phyloP scores from a whole-genome alignment of 805 yeast genomes.

The Torulaspora indica region DNA sequence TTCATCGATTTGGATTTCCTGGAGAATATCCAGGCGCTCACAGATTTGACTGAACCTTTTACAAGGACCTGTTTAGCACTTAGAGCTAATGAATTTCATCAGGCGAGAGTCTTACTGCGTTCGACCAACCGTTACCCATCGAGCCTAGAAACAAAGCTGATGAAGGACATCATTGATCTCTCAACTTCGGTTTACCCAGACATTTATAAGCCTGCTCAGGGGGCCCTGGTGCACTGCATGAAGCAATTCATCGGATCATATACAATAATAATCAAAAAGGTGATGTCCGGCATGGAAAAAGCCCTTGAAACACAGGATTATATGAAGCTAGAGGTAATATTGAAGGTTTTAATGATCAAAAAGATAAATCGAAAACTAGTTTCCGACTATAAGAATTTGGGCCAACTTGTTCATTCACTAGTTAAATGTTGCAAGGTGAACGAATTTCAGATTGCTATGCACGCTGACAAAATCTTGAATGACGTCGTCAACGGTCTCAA shows the following conservation, averaged over 20 bases:
- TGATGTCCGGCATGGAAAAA: conserved; percentile 43
- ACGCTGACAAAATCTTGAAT: conserved; percentile 51
- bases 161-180: conserved; percentile 60
- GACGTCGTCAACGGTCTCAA: conserved; percentile 40
- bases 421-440: conserved; percentile 54
- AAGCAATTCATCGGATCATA: conserved; percentile 67
- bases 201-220: conserved; percentile 65
- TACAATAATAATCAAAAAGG: conserved; percentile 42
- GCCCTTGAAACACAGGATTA: conserved; percentile 48
- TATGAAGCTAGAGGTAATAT: conserved; percentile 58
- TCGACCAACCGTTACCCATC: conserved; percentile 71
- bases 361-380: conserved; percentile 55
- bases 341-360: conserved; percentile 52
- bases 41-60: conserved; percentile 59
- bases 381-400: conserved; percentile 51
- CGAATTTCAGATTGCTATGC: conserved; percentile 47
- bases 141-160: conserved; percentile 53
- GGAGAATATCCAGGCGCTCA: conserved; percentile 55
- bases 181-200: conserved; percentile 67
- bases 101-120: conserved; percentile 64
- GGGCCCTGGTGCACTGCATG: conserved; percentile 61
- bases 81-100: conserved; percentile 67
- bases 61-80: conserved; percentile 78
- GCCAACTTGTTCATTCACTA: conserved; percentile 45
- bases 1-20: conserved; percentile 52